Percentiles rank a stretch among this genome's conserved stretches.
Evolutionary conservation across 148 eudicot species (phyloP).

Genomic region (Amaranthus palmeri): DNA sequence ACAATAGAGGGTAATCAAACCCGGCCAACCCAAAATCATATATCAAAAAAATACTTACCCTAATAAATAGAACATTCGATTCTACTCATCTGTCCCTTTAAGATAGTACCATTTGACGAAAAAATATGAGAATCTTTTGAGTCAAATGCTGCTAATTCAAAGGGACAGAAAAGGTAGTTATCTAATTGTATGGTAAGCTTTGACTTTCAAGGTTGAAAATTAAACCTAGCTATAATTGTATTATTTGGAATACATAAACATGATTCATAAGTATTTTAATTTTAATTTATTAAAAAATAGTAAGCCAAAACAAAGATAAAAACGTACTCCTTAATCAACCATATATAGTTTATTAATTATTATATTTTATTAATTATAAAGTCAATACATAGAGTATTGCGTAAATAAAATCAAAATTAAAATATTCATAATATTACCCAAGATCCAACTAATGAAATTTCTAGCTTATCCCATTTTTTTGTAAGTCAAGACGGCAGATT

Average conservation of each 20-base stretch:
- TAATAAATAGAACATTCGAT: too few species aligned
- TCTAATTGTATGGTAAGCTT: neutral
- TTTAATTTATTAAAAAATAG: neutral
- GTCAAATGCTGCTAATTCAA: too few species aligned
- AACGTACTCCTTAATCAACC: neutral
- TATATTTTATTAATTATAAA: neutral
- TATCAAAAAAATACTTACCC: too few species aligned
- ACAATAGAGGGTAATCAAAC: too few species aligned
- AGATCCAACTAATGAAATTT: neutral
- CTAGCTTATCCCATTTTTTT: neutral
- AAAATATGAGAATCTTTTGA: too few species aligned
- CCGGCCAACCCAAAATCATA: too few species aligned
- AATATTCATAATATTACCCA: too few species aligned
- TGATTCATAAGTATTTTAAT: neutral
- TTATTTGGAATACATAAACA: neutral
- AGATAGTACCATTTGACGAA: too few species aligned
- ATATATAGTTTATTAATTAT: neutral
- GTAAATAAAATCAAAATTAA: neutral
- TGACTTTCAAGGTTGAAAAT: neutral
- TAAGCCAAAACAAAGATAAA: neutral
- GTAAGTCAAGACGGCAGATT: neutral
- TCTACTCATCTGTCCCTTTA: too few species aligned
- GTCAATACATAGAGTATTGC: neutral
- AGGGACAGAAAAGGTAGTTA: too few species aligned
- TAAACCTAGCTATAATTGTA: neutral